Evolutionary conservation across 1,139 yeast species (phyloP), one percentile per base, ranked within the genome.

Genomic region (Eremothecium coryli): DNA sequence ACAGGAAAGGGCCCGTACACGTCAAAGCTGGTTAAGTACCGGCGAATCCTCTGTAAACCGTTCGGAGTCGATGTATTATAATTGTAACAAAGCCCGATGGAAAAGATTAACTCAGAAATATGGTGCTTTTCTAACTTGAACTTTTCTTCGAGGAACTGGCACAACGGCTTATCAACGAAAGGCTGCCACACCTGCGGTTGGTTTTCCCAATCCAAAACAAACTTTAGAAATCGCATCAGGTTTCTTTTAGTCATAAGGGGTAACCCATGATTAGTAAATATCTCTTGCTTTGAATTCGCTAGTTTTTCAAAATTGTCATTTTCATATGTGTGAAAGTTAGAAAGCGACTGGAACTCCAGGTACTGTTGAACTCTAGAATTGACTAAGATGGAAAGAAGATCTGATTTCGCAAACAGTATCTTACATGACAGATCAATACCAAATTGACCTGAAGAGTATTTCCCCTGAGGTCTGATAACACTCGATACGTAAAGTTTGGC

Each of bases 1-100:
- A 84, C 93, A 1, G 98, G 96, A 68, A 90, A 93, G 45, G 77
- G 79, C 8, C 98, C 98, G 58, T 86, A 90, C 8, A 88, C 84
- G 48, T 88, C 95, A 52, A 85, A 76, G n/a, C 95, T 82, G 11
- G 75, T 65, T 43, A 90, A 64, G 54, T 85, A 90, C 39, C 96
- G 71, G 56, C 81, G 79, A 41, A 90, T 85, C 46, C 93, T 71
- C 12, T 80, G 71, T 32, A 90, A 60, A 0, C 94, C 96, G 41
- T 72, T 76, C 1, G 80, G 74, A 2, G 95, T 78, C 23, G 69
- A 65, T 3, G 82, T 74, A 16, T 70, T 61, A 18, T 73, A 64
- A 39, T 69, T 66, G 33, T 74, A 69, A 46, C 90, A 76, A 37
- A 88, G 69, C 2, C 96, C 97, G 46, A 93, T 76, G 0, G 96